Evolutionary conservation across 257 asterid species (phyloP), one percentile per base, ranked within the genome.

Genomic region (Solanum megistacrolobum): DNA sequence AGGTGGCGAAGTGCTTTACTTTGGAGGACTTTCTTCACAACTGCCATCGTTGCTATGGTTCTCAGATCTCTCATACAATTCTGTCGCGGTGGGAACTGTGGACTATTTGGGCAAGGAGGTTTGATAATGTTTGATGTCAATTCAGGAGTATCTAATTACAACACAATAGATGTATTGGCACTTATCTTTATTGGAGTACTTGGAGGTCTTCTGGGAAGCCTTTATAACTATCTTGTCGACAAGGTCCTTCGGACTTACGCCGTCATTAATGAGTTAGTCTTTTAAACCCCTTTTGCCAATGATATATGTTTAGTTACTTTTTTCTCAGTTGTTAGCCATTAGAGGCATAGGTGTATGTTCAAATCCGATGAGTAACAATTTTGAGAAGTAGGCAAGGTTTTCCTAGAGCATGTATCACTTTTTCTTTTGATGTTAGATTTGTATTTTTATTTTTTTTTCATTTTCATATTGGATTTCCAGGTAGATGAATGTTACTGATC

Each of bases 1-100:
- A 97, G 99, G 99, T 97, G 99, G 99, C 94, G 99, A 90, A 97
- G 99, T 89, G 98, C 99, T 90, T 98, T 97, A 84, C 96, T 97
- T 12, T 97, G 99, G 99, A 94, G 99, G 90, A 94, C 99, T 72
- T 97, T 97, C 92, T 97, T 97, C 95, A 96, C 99, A 87, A 96
- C 98, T 87, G 99, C 99, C 60, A 94, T 96, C 23, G 99, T 97
- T 55, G 99, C 99, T 87, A 94, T 97, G 89, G 97, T 96, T 13
- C 90, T 97, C 86, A 93, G 98, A 92, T 65, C 89, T 83, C 91
- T 96, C 88, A 97, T 96, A 72, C 92, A 87, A 81, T 91, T 93
- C 86, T 97, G 99, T 88, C 93, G 93, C 66, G 86, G 90, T 84
- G 99, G 98, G 27, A 86, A 92, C 29, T 97, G 99, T 90, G 99